phyloP scores from a whole-genome alignment of 176 grass and related monocot genomes.

The Oryza officinalis region DNA sequence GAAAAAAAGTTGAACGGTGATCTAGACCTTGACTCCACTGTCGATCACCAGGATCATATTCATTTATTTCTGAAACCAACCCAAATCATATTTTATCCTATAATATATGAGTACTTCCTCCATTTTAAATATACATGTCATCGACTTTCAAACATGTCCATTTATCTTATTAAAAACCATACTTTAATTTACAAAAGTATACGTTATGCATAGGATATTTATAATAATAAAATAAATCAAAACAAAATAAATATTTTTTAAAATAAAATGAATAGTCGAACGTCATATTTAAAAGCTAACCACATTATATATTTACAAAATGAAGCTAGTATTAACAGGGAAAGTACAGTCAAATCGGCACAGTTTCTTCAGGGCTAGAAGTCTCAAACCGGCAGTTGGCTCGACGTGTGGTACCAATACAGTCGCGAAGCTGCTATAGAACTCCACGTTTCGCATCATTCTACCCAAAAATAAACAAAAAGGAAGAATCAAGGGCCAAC shows the following conservation, averaged over 20 bases:
- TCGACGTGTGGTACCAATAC: slow-evolving; percentile 15
- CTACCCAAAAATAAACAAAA: not conserved
- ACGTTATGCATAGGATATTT: too few species aligned
- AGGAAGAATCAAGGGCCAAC: not conserved
- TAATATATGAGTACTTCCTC: too few species aligned
- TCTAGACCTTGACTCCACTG: not conserved
- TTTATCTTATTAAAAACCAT: too few species aligned
- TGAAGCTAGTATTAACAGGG: not conserved
- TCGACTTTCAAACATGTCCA: too few species aligned
- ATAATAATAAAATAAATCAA: too few species aligned
- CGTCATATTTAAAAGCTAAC: too few species aligned
- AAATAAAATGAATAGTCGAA: too few species aligned
- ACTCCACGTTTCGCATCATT: not conserved
- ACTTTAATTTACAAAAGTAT: too few species aligned
- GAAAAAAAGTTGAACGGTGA: not conserved
- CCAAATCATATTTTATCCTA: not conserved
- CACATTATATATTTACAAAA: too few species aligned
- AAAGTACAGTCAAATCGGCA: slow-evolving; percentile 9
- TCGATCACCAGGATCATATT: not conserved
- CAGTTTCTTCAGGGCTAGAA: slow-evolving; percentile 1
- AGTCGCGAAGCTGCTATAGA: not conserved
- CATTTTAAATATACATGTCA: too few species aligned
- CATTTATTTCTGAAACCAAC: not conserved
- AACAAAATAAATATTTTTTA: too few species aligned
- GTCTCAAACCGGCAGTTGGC: slow-evolving; percentile 18